A percentile compares a stretch with the other conserved stretches of the same genome.
Conservation (phyloP, 2,329 filamentous ascomycete species). For the Cercospora sp. region DNA sequence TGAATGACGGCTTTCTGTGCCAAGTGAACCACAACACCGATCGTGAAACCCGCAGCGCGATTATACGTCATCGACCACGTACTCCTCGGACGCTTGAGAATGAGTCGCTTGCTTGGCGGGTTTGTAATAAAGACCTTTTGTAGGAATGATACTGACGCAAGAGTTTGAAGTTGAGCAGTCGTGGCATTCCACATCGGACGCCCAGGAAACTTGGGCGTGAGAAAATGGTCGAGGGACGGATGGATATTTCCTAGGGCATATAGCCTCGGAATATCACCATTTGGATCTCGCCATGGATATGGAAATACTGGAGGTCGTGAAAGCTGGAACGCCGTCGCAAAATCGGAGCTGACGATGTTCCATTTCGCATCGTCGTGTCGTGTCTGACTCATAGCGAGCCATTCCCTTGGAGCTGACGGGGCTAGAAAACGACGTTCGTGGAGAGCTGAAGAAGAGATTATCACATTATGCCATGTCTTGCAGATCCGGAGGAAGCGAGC, state of each 20-base stretch:
- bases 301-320: not conserved
- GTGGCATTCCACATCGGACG: not conserved
- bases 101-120: not conserved
- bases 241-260: not conserved
- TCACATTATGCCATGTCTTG: slow-evolving; percentile 2
- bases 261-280: not conserved
- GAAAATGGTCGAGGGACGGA: not conserved
- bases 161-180: not conserved
- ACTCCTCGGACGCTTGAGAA: not conserved
- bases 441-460: not conserved
- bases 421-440: not conserved
- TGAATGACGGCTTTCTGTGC: not conserved
- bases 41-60: not conserved
- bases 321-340: not conserved
- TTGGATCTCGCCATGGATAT: not conserved
- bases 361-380: not conserved
- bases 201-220: not conserved
- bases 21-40: not conserved
- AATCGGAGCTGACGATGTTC: not conserved
- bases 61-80: not conserved
- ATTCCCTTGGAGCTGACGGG: not conserved
- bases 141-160: not conserved
- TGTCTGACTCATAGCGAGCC: not conserved
- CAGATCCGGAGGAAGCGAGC: not conserved
- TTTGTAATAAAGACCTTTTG: not conserved